phyloP scores from a whole-genome alignment of 345 rosid genomes.

The Citrus unshiu region DNA sequence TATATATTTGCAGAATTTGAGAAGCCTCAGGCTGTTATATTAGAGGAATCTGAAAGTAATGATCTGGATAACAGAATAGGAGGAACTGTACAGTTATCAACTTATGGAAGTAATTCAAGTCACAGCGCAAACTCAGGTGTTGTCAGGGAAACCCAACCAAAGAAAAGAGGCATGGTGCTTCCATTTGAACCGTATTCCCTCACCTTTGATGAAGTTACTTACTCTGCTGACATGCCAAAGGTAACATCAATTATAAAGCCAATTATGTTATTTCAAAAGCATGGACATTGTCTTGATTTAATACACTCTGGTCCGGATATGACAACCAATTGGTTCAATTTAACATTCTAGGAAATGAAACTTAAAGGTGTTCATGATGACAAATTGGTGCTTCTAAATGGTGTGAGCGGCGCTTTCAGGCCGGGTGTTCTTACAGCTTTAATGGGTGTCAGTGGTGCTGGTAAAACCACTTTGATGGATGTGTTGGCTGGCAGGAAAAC shows the following conservation, averaged over 20 bases:
- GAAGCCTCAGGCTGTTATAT: slow-evolving; percentile 34
- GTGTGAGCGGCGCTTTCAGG: slow-evolving; percentile 51
- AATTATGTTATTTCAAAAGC: neutral
- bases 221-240: slow-evolving; percentile 67
- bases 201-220: slow-evolving; percentile 42
- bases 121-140: slow-evolving; percentile 19
- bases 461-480: slow-evolving; percentile 60
- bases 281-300: neutral
- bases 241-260: slow-evolving; percentile 14
- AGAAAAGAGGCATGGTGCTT: slow-evolving; percentile 57
- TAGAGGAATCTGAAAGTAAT: slow-evolving; percentile 25
- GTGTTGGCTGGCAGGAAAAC: slow-evolving; percentile 58
- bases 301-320: neutral
- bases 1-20: slow-evolving; percentile 46
- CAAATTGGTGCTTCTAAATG: slow-evolving; percentile 43
- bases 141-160: too few species aligned
- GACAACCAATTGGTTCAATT: neutral
- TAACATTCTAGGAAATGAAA: slow-evolving; percentile 45
- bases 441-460: slow-evolving; percentile 63
- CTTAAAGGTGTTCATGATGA: slow-evolving; percentile 36
- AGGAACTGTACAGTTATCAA: slow-evolving; percentile 27
- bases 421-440: slow-evolving; percentile 57
- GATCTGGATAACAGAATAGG: slow-evolving; percentile 18
- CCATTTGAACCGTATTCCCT: slow-evolving; percentile 51
- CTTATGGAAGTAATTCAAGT: slow-evolving; percentile 14